These are phyloP conservation scores for Coemansia furcata DNA, from an alignment of 192 early-diverging fungal species.

Conservation along the genomic window DNA sequence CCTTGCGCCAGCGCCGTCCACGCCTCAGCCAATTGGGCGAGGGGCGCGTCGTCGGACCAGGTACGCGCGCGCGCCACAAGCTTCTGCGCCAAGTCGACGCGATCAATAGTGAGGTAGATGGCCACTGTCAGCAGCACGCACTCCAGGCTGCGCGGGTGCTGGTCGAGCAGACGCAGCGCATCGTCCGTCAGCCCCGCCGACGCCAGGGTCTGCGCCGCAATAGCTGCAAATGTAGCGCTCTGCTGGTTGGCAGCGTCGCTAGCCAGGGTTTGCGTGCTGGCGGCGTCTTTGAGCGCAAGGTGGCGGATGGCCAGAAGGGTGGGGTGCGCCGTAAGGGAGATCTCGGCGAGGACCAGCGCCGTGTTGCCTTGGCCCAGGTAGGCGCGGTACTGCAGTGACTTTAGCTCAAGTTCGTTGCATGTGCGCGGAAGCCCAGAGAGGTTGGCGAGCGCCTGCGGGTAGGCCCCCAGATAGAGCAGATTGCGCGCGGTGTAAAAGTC, in stretches of 20 bases:
- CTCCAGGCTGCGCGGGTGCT: slow-evolving; percentile 74
- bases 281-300: slow-evolving; percentile 50
- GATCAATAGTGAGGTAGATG: slow-evolving; percentile 74
- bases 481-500: slow-evolving; percentile 68
- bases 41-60: slow-evolving; percentile 95
- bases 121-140: slow-evolving; percentile 76
- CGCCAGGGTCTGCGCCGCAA: slow-evolving; percentile 64
- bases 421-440: slow-evolving; percentile 35
- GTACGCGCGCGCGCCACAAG: slow-evolving; percentile 70
- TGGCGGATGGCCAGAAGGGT: slow-evolving; percentile 67
- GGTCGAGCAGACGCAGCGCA: slow-evolving; percentile 67
- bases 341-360: slow-evolving; percentile 65
- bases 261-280: neutral
- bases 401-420: slow-evolving; percentile 56
- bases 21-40: slow-evolving; percentile 90
- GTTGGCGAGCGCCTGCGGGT: slow-evolving; percentile 68
- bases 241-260: slow-evolving; percentile 14
- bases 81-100: slow-evolving; percentile 82
- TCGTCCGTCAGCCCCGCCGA: slow-evolving; percentile 64
- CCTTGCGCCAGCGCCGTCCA: slow-evolving; percentile 76
- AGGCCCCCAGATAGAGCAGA: slow-evolving; percentile 70
- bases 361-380: slow-evolving; percentile 76
- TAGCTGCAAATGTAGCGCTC: slow-evolving; percentile 60
- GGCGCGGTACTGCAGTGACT: slow-evolving; percentile 75
- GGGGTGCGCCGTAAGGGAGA: slow-evolving; percentile 48